phyloP scores from a whole-genome alignment of 305 asterid species.

The Fraxinus baroniana region DNA sequence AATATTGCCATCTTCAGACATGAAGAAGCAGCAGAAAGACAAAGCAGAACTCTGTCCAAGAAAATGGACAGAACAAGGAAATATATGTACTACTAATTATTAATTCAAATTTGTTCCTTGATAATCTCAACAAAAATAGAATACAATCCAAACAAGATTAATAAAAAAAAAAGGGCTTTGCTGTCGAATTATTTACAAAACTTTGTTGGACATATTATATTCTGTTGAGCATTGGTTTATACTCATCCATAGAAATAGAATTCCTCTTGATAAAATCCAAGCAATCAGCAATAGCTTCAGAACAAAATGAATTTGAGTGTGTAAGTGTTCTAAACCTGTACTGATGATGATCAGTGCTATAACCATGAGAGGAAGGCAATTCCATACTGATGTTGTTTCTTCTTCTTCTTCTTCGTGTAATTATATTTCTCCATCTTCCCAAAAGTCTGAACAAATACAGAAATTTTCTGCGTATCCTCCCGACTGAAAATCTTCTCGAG shows the following conservation, averaged over 20 bases:
- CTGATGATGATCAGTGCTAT: not conserved
- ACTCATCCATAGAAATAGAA: constrained; percentile 47
- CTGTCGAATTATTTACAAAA: constrained; percentile 20
- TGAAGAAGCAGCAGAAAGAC: constrained; percentile 20
- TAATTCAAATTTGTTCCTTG: constrained; percentile 5
- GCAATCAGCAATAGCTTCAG: constrained; percentile 66
- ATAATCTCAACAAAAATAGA: not conserved
- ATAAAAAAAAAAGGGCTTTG: not conserved
- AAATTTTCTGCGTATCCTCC: constrained; percentile 38
- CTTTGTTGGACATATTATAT: not conserved
- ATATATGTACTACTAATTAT: not conserved
- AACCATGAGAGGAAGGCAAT: not conserved
- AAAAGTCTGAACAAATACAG: constrained; percentile 26
- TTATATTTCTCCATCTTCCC: constrained; percentile 33
- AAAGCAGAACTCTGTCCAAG: constrained; percentile 29
- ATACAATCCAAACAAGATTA: not conserved
- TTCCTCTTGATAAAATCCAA: constrained; percentile 63
- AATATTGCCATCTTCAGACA: not conserved
- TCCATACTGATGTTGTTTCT: not conserved
- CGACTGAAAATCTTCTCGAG: constrained; percentile 44
- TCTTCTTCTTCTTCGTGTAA: not conserved
- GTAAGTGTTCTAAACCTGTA: constrained; percentile 31
- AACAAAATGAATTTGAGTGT: constrained; percentile 58
- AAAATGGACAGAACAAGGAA: not conserved
- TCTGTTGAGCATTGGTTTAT: constrained; percentile 40